A percentile compares a stretch with the other conserved stretches of the same genome.
Evolutionary conservation across 2,329 filamentous ascomycete genomes (phyloP).

Genomic region (Zasmidium angulare): DNA sequence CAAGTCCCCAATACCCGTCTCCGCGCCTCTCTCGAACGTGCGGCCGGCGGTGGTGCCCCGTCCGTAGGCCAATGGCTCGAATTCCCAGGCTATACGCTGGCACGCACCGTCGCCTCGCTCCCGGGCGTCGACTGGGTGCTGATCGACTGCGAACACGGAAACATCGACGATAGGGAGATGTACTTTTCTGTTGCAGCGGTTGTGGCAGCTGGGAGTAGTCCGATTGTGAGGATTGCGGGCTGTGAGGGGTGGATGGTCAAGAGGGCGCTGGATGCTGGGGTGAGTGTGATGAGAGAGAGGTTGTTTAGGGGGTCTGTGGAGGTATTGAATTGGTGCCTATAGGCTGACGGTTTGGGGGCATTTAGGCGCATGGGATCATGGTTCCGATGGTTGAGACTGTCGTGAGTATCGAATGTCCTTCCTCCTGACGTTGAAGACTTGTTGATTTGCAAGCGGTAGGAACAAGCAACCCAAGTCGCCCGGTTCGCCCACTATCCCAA

Average conservation of each 20-base stretch:
- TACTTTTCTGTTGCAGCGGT: slow-evolving; percentile 56
- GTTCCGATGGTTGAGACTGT: slow-evolving; percentile 41
- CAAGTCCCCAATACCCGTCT: slow-evolving; percentile 13
- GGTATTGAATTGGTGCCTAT: too few relatives aligned
- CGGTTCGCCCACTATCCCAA: slow-evolving; percentile 55
- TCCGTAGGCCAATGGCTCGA: slow-evolving; percentile 19
- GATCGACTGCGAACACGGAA: slow-evolving; percentile 57
- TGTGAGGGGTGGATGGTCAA: slow-evolving; percentile 64
- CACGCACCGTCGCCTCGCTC: slow-evolving; percentile 15
- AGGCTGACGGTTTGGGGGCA: too few relatives aligned
- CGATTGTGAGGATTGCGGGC: slow-evolving; percentile 51
- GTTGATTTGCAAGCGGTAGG: slow-evolving; percentile 30
- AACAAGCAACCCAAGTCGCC: slow-evolving; percentile 49
- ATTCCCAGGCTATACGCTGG: slow-evolving; percentile 20
- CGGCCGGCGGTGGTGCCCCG: slow-evolving; percentile 10
- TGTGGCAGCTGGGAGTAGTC: slow-evolving; percentile 42
- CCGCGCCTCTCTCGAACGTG: slow-evolving; percentile 12
- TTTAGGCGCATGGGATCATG: slow-evolving; percentile 54
- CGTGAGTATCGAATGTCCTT: not conserved
- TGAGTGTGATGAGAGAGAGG: too few relatives aligned
- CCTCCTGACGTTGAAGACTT: not conserved
- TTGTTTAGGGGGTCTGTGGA: too few relatives aligned
- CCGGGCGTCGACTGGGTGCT: slow-evolving; percentile 21
- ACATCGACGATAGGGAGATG: slow-evolving; percentile 56
- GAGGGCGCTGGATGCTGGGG: slow-evolving; percentile 59